A percentile compares a stretch with the other conserved stretches of the same genome.
phyloP scores from a whole-genome alignment of 345 rosid genomes.

The Pelargonium nanum region DNA sequence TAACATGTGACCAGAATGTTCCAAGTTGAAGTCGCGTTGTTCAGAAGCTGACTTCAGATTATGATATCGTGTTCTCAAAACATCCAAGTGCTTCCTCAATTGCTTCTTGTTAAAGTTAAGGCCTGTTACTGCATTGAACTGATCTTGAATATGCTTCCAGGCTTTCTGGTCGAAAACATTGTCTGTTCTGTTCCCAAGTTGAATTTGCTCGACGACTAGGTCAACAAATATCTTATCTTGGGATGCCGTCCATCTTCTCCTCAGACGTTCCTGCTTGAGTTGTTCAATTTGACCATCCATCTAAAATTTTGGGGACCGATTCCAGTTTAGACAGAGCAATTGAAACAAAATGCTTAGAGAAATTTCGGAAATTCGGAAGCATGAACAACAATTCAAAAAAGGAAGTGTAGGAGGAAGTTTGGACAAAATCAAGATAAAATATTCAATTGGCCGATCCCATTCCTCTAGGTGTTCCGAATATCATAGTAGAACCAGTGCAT shows the following conservation, averaged over 20 bases:
- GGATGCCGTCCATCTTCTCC: neutral
- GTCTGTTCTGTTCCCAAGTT: neutral
- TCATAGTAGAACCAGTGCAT: too few relatives aligned
- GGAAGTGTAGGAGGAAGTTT: neutral
- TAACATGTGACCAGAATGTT: neutral
- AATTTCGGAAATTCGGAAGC: neutral
- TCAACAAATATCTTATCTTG: neutral
- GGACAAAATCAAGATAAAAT: neutral
- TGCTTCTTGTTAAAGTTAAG: neutral
- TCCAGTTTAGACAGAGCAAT: neutral
- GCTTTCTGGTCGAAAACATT: neutral
- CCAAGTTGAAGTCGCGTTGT: neutral
- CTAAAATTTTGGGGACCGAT: neutral
- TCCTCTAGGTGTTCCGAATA: too few relatives aligned
- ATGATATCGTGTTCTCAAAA: neutral
- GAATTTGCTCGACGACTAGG: neutral
- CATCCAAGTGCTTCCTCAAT: neutral
- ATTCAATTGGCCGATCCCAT: neutral
- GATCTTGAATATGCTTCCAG: neutral
- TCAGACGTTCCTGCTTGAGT: neutral
- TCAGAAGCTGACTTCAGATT: neutral
- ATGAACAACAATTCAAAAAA: neutral
- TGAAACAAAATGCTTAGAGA: neutral
- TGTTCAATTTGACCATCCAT: neutral
- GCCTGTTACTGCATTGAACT: neutral